phyloP scores from a whole-genome alignment of 192 early-diverging fungal genomes.

The Backusella luteola region DNA sequence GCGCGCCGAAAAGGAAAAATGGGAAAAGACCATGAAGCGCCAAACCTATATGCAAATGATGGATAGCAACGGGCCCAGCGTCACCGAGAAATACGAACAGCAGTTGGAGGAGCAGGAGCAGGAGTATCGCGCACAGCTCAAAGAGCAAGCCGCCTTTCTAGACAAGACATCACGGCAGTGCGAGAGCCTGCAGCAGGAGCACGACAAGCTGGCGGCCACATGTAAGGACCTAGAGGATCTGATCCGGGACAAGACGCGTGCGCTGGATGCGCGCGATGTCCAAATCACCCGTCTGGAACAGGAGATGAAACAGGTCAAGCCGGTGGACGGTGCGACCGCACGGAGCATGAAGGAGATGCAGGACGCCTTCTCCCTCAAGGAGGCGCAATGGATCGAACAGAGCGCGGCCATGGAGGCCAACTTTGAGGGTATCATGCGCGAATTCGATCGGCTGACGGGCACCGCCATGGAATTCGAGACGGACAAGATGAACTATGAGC shows the following conservation, averaged over 20 bases:
- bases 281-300: conserved; percentile 34
- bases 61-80: conserved; percentile 26
- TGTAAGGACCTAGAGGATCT: conserved; percentile 33
- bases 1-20: conserved; percentile 34
- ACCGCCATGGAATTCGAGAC: conserved; percentile 44
- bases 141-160: conserved; percentile 30
- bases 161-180: conserved; percentile 21
- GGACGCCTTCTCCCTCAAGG: conserved; percentile 3
- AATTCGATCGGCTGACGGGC: conserved; percentile 45
- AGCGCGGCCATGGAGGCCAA: conserved; percentile 34
- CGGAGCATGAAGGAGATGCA: not conserved
- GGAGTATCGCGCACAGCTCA: conserved; percentile 34
- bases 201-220: conserved; percentile 20
- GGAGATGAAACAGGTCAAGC: conserved; percentile 24
- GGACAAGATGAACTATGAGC: conserved; percentile 35
- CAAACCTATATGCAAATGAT: conserved; percentile 40
- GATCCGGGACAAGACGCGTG: conserved; percentile 37
- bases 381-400: conserved; percentile 31
- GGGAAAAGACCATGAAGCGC: conserved; percentile 40
- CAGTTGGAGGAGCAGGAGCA: conserved; percentile 35
- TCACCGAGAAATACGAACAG: conserved; percentile 28
- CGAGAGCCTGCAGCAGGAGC: conserved; percentile 25
- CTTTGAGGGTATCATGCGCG: conserved; percentile 43
- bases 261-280: conserved; percentile 39
- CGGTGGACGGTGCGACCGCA: not conserved